Evolutionary conservation across 768 basidiomycete genomes (phyloP).

Genomic region (Tremella fuciformis): DNA sequence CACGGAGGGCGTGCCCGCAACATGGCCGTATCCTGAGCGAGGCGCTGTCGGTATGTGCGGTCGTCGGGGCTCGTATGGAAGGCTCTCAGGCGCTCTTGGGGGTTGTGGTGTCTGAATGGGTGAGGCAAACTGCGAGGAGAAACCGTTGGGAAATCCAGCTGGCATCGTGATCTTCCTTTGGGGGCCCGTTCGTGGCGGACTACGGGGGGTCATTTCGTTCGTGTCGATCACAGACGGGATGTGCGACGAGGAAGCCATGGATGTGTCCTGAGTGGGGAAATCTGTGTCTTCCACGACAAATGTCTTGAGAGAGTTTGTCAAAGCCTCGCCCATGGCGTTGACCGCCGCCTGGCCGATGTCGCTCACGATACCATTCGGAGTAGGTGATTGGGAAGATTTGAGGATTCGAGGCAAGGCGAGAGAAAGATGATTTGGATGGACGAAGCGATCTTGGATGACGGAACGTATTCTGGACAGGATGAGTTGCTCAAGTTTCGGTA

Average conservation of each 20-base stretch:
- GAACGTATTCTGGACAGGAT: slow-evolving; percentile 79
- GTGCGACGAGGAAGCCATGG: background rate
- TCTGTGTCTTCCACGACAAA: slow-evolving; percentile 8
- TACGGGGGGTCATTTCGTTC: background rate
- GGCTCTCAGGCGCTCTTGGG: slow-evolving; percentile 5
- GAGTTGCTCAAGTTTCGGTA: slow-evolving; percentile 94
- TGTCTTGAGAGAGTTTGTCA: slow-evolving; percentile 22
- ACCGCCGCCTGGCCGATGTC: slow-evolving; percentile 39
- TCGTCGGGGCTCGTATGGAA: background rate
- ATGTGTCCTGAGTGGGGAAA: too few relatives aligned
- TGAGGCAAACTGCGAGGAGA: slow-evolving; percentile 4
- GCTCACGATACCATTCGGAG: slow-evolving; percentile 31
- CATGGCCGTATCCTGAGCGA: background rate
- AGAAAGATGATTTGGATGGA: slow-evolving; percentile 48
- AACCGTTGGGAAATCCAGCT: slow-evolving; percentile 24
- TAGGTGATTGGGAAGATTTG: slow-evolving; percentile 21
- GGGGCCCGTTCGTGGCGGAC: too few relatives aligned
- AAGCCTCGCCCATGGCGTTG: slow-evolving; percentile 33
- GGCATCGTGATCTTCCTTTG: slow-evolving; percentile 32
- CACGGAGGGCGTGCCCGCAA: background rate
- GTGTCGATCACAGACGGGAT: background rate
- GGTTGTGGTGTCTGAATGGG: slow-evolving; percentile 4
- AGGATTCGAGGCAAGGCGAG: slow-evolving; percentile 43
- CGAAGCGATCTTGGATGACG: slow-evolving; percentile 54
- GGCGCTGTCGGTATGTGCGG: background rate